phyloP scores from a whole-genome alignment of 2,329 filamentous ascomycete species.

The Escovopsis sp. region DNA sequence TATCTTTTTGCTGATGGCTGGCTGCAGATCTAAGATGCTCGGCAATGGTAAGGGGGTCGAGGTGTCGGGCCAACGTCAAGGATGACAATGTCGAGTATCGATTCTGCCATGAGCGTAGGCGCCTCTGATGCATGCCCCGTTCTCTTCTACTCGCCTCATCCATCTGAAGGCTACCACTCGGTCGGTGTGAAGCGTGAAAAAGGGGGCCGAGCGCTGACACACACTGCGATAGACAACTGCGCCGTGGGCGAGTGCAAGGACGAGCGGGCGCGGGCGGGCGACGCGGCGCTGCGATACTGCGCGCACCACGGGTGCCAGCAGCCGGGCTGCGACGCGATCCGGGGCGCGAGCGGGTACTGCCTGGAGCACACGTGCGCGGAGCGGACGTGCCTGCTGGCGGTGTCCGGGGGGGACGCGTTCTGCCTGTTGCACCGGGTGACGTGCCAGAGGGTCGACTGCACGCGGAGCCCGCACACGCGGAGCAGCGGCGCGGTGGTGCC shows the following conservation, averaged over 20 bases:
- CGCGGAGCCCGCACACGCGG: slow-evolving; percentile 13
- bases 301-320: slow-evolving; percentile 15
- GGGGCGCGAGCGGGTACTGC: slow-evolving; percentile 11
- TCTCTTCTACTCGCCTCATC: too few relatives aligned
- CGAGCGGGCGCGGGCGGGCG: slow-evolving; percentile 8
- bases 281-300: slow-evolving; percentile 13
- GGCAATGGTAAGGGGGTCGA: slow-evolving; percentile 11
- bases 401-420: slow-evolving; percentile 10
- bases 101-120: slow-evolving; percentile 14
- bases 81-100: slow-evolving; percentile 7
- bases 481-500: slow-evolving; percentile 12
- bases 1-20: too few relatives aligned
- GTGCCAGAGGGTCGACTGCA: slow-evolving; percentile 11
- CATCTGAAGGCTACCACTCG: too few relatives aligned
- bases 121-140: too few relatives aligned
- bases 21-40: slow-evolving; percentile 11
- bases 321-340: slow-evolving; percentile 9
- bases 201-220: background rate
- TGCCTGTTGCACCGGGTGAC: slow-evolving; percentile 15
- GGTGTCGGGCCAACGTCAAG: slow-evolving; percentile 11
- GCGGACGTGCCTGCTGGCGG: slow-evolving; percentile 11
- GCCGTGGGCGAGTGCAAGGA: slow-evolving; percentile 11
- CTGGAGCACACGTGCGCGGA: slow-evolving; percentile 15
- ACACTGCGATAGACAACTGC: slow-evolving; percentile 14
- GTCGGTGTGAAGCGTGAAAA: too few relatives aligned